Conservation (phyloP, 352 stramenopile genomes). For the Phytophthora sojae region DNA sequence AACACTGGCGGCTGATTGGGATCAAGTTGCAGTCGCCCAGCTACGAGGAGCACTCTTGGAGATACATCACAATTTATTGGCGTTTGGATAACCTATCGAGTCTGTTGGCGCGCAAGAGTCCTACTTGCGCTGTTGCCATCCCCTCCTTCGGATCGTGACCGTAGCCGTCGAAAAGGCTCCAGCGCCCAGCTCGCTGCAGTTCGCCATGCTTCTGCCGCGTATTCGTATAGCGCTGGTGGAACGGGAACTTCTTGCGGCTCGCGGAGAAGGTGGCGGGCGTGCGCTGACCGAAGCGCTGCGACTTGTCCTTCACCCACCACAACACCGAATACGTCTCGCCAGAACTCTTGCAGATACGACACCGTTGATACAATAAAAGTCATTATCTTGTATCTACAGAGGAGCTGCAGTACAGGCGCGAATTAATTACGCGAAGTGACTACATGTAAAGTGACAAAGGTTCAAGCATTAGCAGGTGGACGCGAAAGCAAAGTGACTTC, state of each 20-base stretch:
- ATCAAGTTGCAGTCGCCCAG: conserved; percentile 25
- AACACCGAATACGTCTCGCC: conserved; percentile 75
- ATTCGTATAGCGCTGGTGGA: conserved; percentile 55
- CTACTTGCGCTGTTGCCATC: conserved; percentile 9
- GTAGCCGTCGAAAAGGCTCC: conserved; percentile 49
- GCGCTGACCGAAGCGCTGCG: conserved; percentile 71
- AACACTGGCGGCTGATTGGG: conserved; percentile 18
- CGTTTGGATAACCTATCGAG: conserved; percentile 5
- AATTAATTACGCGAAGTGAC: too few species aligned
- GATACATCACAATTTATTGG: not conserved
- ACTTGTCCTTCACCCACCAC: conserved; percentile 86
- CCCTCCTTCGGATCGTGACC: conserved; percentile 36
- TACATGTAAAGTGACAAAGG: too few species aligned
- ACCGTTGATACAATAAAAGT: too few species aligned
- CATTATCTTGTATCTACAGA: too few species aligned
- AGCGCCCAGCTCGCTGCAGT: conserved; percentile 56
- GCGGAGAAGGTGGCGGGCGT: conserved; percentile 61
- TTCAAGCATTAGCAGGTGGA: not conserved
- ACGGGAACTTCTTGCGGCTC: conserved; percentile 43
- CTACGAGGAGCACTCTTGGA: not conserved
- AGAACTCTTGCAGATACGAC: not conserved
- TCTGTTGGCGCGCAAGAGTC: conserved; percentile 6
- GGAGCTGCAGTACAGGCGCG: too few species aligned
- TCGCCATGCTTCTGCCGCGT: conserved; percentile 58
- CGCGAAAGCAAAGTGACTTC: not conserved